phyloP scores from a whole-genome alignment of 192 early-diverging fungal species.

The Rhizoclosmatium sp. region DNA sequence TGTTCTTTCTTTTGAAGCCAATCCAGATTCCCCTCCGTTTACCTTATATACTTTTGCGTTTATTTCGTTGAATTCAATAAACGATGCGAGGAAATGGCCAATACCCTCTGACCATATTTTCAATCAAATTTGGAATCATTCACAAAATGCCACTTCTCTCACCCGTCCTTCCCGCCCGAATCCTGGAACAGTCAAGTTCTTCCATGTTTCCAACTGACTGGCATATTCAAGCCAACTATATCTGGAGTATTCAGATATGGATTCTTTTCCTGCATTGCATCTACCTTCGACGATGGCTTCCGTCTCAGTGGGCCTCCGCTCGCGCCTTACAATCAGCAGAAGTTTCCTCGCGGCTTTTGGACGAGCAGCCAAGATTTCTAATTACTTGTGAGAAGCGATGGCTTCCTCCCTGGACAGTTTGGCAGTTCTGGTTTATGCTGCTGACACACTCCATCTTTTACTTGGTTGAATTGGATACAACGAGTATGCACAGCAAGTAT shows the following conservation, averaged over 20 bases:
- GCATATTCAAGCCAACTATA: slow-evolving; percentile 5
- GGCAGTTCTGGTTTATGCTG: slow-evolving; percentile 35
- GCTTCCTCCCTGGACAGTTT: slow-evolving; percentile 19
- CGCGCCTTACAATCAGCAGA: not conserved
- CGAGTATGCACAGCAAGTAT: slow-evolving; percentile 20
- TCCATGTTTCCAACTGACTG: slow-evolving; percentile 23
- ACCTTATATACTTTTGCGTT: too few relatives aligned
- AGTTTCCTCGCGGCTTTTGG: not conserved
- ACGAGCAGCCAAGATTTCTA: too few relatives aligned
- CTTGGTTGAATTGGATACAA: slow-evolving; percentile 27
- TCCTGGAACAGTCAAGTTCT: too few relatives aligned
- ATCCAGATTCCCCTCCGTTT: too few relatives aligned
- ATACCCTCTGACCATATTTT: too few relatives aligned
- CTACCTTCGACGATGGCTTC: slow-evolving; percentile 21
- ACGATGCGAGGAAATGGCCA: too few relatives aligned
- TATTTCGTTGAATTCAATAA: too few relatives aligned
- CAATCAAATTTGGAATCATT: too few relatives aligned
- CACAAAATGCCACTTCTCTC: too few relatives aligned
- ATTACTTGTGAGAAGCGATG: not conserved
- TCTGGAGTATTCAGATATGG: slow-evolving; percentile 35
- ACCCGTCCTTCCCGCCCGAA: too few relatives aligned
- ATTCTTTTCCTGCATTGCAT: slow-evolving; percentile 26
- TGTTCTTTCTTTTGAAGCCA: too few relatives aligned
- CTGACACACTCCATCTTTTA: slow-evolving; percentile 30
- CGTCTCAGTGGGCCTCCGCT: slow-evolving; percentile 3